A percentile compares a stretch with the other conserved stretches of the same genome.
These are phyloP conservation scores for Marchantia polymorpha DNA, from an alignment of 225 moss, liverwort and hornwort genomes.

Conservation along the genomic window DNA sequence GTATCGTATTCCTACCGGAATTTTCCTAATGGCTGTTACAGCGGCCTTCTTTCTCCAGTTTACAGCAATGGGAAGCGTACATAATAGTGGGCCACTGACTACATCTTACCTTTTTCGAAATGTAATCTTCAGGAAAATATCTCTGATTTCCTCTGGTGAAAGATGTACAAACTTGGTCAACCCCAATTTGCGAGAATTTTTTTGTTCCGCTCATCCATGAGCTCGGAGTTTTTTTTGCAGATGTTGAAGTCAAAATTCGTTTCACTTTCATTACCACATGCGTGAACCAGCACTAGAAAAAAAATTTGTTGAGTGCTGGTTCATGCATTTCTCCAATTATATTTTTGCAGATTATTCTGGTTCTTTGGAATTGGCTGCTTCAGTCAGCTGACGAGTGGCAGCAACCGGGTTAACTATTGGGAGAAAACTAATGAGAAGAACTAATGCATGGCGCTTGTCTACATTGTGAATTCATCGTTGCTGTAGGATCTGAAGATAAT, in stretches of 20 bases:
- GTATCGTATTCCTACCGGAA: conserved; percentile 35
- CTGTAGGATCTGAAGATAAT: no score
- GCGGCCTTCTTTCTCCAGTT: conserved; percentile 29
- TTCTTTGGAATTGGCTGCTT: no score
- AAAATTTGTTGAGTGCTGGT: background rate
- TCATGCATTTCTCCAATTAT: background rate
- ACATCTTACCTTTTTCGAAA: conserved; percentile 7
- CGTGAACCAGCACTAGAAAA: no score
- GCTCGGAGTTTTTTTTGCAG: conserved; percentile 62
- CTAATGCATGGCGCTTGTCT: no score
- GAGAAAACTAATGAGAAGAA: no score
- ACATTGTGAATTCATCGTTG: no score
- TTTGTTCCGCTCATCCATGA: conserved; percentile 61
- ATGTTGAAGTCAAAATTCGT: conserved; percentile 58
- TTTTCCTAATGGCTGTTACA: conserved; percentile 34
- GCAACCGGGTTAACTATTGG: no score
- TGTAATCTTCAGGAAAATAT: background rate
- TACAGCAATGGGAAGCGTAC: conserved; percentile 19
- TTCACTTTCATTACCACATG: conserved; percentile 36
- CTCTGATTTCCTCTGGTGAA: conserved; percentile 36
- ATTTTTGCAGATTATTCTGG: no score
- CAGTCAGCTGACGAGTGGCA: no score
- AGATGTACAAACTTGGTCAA: conserved; percentile 38
- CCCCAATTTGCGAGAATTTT: conserved; percentile 25
- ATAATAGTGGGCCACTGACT: background rate